Percentiles rank a stretch among this genome's conserved stretches.
Evolutionary conservation across 2,329 filamentous ascomycete genomes (phyloP).

Genomic region (Lecanicillium sp.): DNA sequence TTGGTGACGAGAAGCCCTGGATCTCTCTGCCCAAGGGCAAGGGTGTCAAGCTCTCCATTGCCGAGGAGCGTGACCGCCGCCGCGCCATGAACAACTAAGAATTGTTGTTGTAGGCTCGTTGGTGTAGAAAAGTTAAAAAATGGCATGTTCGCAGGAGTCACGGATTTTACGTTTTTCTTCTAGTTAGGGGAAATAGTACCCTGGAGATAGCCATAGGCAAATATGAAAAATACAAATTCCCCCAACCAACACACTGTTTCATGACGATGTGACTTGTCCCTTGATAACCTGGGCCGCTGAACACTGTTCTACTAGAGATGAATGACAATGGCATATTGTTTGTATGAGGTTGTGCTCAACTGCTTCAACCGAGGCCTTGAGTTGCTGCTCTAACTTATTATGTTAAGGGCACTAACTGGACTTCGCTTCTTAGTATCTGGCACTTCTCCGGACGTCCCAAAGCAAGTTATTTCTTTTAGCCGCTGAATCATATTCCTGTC

Average conservation of each 20-base stretch:
- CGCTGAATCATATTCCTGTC: too few relatives aligned
- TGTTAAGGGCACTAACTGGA: too few relatives aligned
- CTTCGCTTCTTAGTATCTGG: too few relatives aligned
- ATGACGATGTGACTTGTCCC: not conserved
- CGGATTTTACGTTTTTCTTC: constrained; percentile 30
- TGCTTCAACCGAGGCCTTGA: too few relatives aligned
- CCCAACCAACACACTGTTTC: not conserved
- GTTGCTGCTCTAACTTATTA: too few relatives aligned
- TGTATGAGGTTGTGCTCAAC: too few relatives aligned
- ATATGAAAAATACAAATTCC: constrained; percentile 28
- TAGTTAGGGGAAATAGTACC: constrained; percentile 13
- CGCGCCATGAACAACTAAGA: constrained; percentile 58
- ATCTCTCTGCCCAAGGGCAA: constrained; percentile 99
- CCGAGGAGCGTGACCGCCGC: constrained; percentile 97
- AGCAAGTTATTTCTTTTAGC: too few relatives aligned
- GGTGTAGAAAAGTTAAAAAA: constrained; percentile 14
- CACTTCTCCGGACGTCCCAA: too few relatives aligned
- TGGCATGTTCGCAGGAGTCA: constrained; percentile 31
- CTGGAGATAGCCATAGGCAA: constrained; percentile 28
- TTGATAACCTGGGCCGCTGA: not conserved
- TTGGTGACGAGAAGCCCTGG: constrained; percentile 98
- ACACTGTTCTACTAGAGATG: not conserved
- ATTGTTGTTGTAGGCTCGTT: constrained; percentile 5
- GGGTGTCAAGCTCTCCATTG: constrained; percentile 99
- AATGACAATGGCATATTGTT: too few relatives aligned